These are phyloP conservation scores for Immersiella caudata DNA, from an alignment of 495 filamentous ascomycete genomes.

Conservation along the genomic window DNA sequence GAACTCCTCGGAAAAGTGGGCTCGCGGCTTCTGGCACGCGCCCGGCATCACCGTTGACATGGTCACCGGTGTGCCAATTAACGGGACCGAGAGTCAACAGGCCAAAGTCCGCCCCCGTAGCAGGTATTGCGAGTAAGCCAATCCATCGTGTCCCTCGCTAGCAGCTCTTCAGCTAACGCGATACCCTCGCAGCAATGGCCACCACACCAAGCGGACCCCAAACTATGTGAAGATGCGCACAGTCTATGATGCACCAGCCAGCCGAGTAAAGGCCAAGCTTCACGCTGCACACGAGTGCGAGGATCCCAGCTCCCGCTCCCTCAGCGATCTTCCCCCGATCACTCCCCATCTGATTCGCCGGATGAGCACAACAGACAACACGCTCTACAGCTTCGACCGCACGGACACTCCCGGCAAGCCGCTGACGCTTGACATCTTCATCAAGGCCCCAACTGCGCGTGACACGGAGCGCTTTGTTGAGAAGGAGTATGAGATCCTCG, in stretches of 20 bases:
- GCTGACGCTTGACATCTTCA: conserved; percentile 46
- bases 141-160: neutral
- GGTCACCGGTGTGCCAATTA: conserved; percentile 13
- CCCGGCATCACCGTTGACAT: conserved; percentile 29
- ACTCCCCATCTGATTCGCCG: conserved; percentile 23
- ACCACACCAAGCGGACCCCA: conserved; percentile 29
- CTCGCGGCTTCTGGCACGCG: conserved; percentile 35
- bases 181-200: conserved; percentile 19
- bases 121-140: conserved; percentile 20
- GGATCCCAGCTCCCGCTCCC: conserved; percentile 26
- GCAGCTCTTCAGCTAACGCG: conserved; percentile 2
- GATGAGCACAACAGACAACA: conserved; percentile 39
- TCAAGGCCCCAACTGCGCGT: conserved; percentile 41
- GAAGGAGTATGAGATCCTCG: conserved; percentile 53
- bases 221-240: conserved; percentile 43
- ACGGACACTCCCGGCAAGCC: conserved; percentile 42
- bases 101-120: conserved; percentile 37
- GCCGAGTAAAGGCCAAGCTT: conserved; percentile 34
- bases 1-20: conserved; percentile 47
- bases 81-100: conserved; percentile 32
- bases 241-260: conserved; percentile 21
- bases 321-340: conserved; percentile 30
- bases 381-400: conserved; percentile 51
- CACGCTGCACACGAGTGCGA: conserved; percentile 37
- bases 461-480: conserved; percentile 52